These are phyloP conservation scores for Parasarocladium wereldwijsianum DNA, from an alignment of 2,329 filamentous ascomycete genomes.

Conservation along the genomic window DNA sequence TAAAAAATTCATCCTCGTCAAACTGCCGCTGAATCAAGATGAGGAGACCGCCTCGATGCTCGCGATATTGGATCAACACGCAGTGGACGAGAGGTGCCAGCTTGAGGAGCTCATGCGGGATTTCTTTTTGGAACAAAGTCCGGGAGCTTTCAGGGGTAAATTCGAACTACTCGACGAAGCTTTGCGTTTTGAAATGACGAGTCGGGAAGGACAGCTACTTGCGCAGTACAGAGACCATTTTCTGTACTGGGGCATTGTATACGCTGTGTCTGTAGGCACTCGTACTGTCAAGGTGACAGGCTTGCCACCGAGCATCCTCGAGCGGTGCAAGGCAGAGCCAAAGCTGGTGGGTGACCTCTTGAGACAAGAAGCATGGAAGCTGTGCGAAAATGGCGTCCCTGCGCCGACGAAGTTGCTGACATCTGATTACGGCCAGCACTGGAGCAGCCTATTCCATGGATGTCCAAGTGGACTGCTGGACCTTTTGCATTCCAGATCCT, in stretches of 20 bases:
- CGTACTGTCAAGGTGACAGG: slow-evolving; percentile 31
- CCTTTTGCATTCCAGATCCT: slow-evolving; percentile 60
- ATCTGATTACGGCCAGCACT: slow-evolving; percentile 18
- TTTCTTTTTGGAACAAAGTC: slow-evolving; percentile 25
- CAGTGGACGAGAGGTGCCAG: slow-evolving; percentile 76
- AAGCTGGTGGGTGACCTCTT: slow-evolving; percentile 59
- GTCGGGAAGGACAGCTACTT: slow-evolving; percentile 46
- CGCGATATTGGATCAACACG: slow-evolving; percentile 82
- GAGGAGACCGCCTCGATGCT: slow-evolving; percentile 33
- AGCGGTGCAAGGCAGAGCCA: slow-evolving; percentile 62
- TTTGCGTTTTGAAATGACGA: slow-evolving; percentile 49
- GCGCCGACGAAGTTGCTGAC: not conserved
- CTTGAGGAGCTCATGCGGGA: slow-evolving; percentile 55
- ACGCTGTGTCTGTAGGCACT: slow-evolving; percentile 24
- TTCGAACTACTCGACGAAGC: slow-evolving; percentile 31
- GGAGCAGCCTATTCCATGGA: slow-evolving; percentile 47
- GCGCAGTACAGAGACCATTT: slow-evolving; percentile 40
- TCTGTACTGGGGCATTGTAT: slow-evolving; percentile 58
- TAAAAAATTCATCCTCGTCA: slow-evolving; percentile 71
- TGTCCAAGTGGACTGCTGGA: slow-evolving; percentile 68
- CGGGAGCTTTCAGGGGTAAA: slow-evolving; percentile 9
- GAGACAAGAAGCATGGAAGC: slow-evolving; percentile 57
- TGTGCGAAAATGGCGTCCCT: slow-evolving; percentile 29
- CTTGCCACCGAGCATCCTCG: slow-evolving; percentile 58
- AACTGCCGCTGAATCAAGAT: slow-evolving; percentile 21